These are phyloP conservation scores for Didymella arachidicola DNA, from an alignment of 2,329 filamentous ascomycete genomes.

Conservation along the genomic window DNA sequence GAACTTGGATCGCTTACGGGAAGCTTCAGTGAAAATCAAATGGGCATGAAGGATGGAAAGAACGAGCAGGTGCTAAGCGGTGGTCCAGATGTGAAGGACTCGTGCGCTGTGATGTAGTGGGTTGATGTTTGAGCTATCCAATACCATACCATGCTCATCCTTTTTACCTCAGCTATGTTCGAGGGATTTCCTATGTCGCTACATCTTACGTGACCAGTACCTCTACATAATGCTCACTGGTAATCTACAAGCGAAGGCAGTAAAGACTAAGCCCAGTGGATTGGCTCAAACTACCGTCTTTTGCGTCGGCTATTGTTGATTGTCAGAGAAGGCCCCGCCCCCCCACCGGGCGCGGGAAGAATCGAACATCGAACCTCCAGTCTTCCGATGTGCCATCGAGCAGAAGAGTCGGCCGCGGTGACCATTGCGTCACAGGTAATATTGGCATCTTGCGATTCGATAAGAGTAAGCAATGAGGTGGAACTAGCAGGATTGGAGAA, in stretches of 20 bases:
- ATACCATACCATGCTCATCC: neutral
- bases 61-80: neutral
- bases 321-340: neutral
- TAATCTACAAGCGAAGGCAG: neutral
- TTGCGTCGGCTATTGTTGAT: neutral
- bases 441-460: neutral
- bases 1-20: neutral
- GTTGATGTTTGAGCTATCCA: neutral
- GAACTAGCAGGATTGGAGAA: neutral
- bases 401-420: conserved; percentile 2
- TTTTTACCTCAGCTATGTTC: neutral
- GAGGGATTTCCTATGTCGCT: neutral
- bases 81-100: conserved; percentile 32
- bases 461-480: neutral
- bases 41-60: neutral
- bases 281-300: neutral
- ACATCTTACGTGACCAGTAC: no score
- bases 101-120: conserved; percentile 30
- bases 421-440: conserved; percentile 1
- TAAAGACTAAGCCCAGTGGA: neutral
- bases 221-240: neutral
- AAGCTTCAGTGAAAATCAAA: neutral
- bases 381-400: conserved; percentile 12
- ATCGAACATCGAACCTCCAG: conserved; percentile 19
- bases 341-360: conserved; percentile 10